These are phyloP conservation scores for Chiua virens DNA, from an alignment of 768 basidiomycete species.

Conservation along the genomic window DNA sequence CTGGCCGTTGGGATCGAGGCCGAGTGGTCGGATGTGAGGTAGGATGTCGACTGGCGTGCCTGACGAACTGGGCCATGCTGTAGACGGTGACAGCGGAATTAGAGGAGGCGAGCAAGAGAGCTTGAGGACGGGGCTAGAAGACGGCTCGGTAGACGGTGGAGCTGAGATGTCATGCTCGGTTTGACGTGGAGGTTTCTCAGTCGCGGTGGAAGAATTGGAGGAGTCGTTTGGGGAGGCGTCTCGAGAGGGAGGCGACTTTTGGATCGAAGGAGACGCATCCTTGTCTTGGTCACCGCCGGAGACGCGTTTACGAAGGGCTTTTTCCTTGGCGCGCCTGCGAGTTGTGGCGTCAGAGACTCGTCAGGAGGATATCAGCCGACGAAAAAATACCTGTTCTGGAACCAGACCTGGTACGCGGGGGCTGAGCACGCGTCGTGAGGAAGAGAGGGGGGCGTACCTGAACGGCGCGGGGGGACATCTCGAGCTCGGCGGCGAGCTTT, in stretches of 20 bases:
- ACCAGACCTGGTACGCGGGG: conserved; percentile 69
- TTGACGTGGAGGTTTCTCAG: conserved; percentile 37
- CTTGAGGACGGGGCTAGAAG: conserved; percentile 21
- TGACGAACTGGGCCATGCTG: conserved; percentile 36
- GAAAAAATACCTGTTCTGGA: conserved; percentile 71
- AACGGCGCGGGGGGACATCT: conserved; percentile 93
- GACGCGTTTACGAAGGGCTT: conserved; percentile 59
- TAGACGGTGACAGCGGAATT: conserved; percentile 2
- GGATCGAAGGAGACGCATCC: not conserved
- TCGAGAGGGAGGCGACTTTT: conserved; percentile 13
- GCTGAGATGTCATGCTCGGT: conserved; percentile 13
- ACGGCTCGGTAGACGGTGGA: not conserved
- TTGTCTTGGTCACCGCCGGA: conserved; percentile 20
- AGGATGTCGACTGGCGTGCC: conserved; percentile 26
- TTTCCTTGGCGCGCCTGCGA: conserved; percentile 80
- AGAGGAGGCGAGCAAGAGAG: conserved; percentile 21
- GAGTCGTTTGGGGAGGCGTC: conserved; percentile 33
- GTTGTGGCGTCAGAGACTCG: conserved; percentile 9
- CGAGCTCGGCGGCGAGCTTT: conserved; percentile 75
- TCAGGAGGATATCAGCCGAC: conserved; percentile 4
- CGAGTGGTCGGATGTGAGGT: conserved; percentile 22
- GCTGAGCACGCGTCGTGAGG: conserved; percentile 19
- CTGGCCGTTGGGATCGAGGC: conserved; percentile 21
- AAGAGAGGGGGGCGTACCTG: conserved; percentile 59
- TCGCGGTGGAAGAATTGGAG: conserved; percentile 37